These are phyloP conservation scores for Bjerkandera adusta DNA, from an alignment of 1,284 basidiomycete genomes.

Conservation along the genomic window DNA sequence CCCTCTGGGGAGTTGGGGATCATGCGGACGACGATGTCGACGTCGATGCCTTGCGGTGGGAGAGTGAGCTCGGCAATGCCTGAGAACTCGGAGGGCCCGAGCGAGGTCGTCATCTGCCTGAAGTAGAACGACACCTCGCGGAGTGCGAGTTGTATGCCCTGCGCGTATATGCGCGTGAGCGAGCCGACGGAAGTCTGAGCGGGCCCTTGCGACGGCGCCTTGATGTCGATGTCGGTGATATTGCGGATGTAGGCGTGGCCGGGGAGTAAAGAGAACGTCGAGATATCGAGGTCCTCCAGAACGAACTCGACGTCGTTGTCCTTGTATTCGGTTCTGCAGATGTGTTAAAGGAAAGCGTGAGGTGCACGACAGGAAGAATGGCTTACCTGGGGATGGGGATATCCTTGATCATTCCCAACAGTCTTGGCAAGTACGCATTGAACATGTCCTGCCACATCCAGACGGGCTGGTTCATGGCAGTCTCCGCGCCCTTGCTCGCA, in stretches of 20 bases:
- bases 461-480: slow-evolving; percentile 46
- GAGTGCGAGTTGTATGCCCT: slow-evolving; percentile 59
- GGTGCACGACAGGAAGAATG: too few relatives aligned
- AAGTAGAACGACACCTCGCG: slow-evolving; percentile 71
- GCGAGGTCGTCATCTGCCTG: slow-evolving; percentile 50
- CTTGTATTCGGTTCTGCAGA: slow-evolving; percentile 61
- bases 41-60: slow-evolving; percentile 61
- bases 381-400: slow-evolving; percentile 64
- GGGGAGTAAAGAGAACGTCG: slow-evolving; percentile 60
- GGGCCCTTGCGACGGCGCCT: slow-evolving; percentile 38
- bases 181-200: slow-evolving; percentile 51
- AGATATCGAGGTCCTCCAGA: slow-evolving; percentile 68
- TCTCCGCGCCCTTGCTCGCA: slow-evolving; percentile 38
- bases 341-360: background rate
- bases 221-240: slow-evolving; percentile 68
- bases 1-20: slow-evolving; percentile 49
- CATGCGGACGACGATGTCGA: slow-evolving; percentile 61
- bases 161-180: slow-evolving; percentile 59
- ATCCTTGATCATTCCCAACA: slow-evolving; percentile 46
- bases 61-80: slow-evolving; percentile 60
- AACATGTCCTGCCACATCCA: slow-evolving; percentile 76
- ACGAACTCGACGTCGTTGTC: slow-evolving; percentile 66
- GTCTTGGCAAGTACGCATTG: slow-evolving; percentile 58
- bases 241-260: slow-evolving; percentile 70
- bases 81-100: slow-evolving; percentile 54